Base-by-base conservation (phyloP, 129 eudicot genomes). In the Lactuca sativa region DNA sequence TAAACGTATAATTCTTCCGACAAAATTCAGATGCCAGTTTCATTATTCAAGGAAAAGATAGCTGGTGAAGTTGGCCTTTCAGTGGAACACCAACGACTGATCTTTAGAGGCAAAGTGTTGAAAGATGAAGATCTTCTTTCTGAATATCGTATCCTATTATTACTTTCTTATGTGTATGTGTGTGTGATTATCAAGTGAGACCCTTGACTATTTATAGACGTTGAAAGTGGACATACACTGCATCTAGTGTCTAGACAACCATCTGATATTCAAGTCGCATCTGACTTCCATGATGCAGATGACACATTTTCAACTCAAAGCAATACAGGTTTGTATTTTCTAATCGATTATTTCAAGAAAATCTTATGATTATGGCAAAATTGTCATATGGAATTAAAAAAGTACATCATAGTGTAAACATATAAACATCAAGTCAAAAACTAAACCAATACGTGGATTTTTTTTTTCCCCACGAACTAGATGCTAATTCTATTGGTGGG, bases 91-190 rank as follows among this genome's bases (percentile, higher is more conserved):
- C 95, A 87, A 14, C 84, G 95, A 11, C 85, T 93, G 44, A 93
- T 93, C 77, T 93, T 93, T 63, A 85, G 97, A 82, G 99, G 99
- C 76, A 93, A 93, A 79, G 95, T 90, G 56, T 71, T 93, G 81
- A 93, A 90, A 84, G 97, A 93, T 66, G 86, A 85, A n/a, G 88
- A 85, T 80, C 85, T 32, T 74, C 92, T 93, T 69, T 89, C 97
- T 4, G 93, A 83, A 62, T 93, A 93, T 48, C 84, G 99, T 93
- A 93, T 93, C 99, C 99, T 87, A 30, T 62, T 40, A 16, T 43
- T 9, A 30, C 32, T 15, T 58, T 33, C 49, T 13, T 56, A 60
- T n/a, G 33, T 69, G 48, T 37, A 10, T 55, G 53, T 55, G 37
- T 18, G 13, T 18, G 12, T 62, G 10, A 40, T 15, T 53, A 38